Evolutionary conservation across 306 rosid genomes (phyloP).

Genomic region (Chamaecrista fasciculata): DNA sequence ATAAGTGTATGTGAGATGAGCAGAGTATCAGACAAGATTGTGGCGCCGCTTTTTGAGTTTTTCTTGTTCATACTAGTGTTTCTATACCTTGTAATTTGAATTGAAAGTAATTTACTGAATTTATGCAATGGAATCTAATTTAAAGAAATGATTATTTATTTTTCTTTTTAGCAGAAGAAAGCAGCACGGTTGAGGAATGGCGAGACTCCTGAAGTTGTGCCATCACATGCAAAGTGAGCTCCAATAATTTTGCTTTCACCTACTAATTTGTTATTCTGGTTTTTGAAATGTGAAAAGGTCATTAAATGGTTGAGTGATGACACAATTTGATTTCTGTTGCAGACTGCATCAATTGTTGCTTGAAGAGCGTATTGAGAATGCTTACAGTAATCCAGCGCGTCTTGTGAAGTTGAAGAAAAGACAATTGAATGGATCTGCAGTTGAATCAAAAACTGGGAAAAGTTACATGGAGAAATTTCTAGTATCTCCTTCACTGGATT

Average conservation of each 20-base stretch:
- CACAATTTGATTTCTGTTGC: conserved; percentile 34
- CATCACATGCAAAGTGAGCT: conserved; percentile 84
- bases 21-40: conserved; percentile 26
- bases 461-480: conserved; percentile 88
- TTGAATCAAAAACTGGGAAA: conserved; percentile 58
- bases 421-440: conserved; percentile 61
- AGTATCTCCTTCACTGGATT: conserved; percentile 70
- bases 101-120: neutral
- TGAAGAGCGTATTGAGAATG: conserved; percentile 87
- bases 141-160: conserved; percentile 26
- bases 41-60: conserved; percentile 5
- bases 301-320: conserved; percentile 35
- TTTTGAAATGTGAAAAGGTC: conserved; percentile 18
- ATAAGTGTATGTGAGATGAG: conserved; percentile 25
- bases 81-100: neutral
- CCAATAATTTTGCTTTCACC: conserved; percentile 32
- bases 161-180: conserved; percentile 62
- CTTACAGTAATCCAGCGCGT: conserved; percentile 69
- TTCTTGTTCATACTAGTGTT: conserved; percentile 22
- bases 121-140: conserved; percentile 4
- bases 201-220: conserved; percentile 64
- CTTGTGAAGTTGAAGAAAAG: conserved; percentile 87
- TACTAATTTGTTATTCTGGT: conserved; percentile 24
- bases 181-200: conserved; percentile 76
- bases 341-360: conserved; percentile 91